phyloP scores from a whole-genome alignment of 192 early-diverging fungal genomes.

The Coemansia guatemalensis region DNA sequence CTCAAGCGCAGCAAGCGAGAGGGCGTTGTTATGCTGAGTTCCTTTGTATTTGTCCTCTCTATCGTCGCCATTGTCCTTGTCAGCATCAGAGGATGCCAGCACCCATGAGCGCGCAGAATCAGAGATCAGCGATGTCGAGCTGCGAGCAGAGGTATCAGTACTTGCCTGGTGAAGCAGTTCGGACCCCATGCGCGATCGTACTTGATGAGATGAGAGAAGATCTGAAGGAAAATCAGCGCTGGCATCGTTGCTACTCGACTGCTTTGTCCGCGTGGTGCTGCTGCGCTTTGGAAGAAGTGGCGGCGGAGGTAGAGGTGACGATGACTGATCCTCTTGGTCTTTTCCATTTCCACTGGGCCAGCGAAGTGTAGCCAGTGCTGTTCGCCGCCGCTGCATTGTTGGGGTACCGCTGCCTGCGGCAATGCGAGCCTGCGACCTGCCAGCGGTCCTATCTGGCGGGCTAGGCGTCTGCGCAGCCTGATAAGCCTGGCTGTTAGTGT shows the following conservation, averaged over 20 bases:
- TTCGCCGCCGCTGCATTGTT: constrained; percentile 36
- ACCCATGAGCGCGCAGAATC: constrained; percentile 43
- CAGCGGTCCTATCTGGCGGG: constrained; percentile 24
- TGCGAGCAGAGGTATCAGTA: constrained; percentile 32
- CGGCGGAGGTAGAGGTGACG: constrained; percentile 12
- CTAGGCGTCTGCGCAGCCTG: constrained; percentile 31
- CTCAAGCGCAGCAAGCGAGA: no score
- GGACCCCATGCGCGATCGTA: constrained; percentile 25
- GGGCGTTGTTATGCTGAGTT: background rate
- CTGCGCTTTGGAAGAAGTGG: constrained; percentile 12
- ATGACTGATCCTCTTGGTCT: background rate
- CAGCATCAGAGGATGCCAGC: constrained; percentile 28
- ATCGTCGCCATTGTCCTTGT: constrained; percentile 24
- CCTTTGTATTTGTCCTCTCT: constrained; percentile 1
- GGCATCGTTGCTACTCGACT: background rate
- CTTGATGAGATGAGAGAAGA: constrained; percentile 33
- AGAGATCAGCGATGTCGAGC: constrained; percentile 37
- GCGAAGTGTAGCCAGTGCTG: constrained; percentile 37
- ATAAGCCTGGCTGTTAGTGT: constrained; percentile 1
- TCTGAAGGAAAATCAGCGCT: constrained; percentile 24
- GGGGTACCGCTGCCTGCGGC: constrained; percentile 18
- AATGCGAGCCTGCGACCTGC: constrained; percentile 23
- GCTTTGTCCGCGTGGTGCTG: constrained; percentile 7
- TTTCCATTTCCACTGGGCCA: constrained; percentile 20
- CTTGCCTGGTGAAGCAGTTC: constrained; percentile 27